Conservation (phyloP, 768 basidiomycete genomes). For the Tulasnella sp. region DNA sequence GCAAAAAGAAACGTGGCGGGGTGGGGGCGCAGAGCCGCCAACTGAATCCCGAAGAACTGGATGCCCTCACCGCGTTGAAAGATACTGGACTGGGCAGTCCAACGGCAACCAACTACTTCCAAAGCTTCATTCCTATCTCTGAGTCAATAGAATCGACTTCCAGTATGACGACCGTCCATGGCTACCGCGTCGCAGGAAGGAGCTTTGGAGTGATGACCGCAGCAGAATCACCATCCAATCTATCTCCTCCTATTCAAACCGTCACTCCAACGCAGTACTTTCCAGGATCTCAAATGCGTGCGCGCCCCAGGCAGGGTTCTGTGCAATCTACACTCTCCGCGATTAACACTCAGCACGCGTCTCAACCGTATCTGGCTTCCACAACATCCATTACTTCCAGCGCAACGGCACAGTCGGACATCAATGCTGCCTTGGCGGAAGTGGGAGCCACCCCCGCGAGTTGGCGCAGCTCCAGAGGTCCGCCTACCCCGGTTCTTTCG, state of each 20-base stretch:
- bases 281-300: neutral
- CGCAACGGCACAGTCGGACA: neutral
- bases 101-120: constrained; percentile 4
- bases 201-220: constrained; percentile 13
- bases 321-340: constrained; percentile 25
- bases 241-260: constrained; percentile 19
- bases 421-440: neutral
- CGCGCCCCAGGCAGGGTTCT: constrained; percentile 25
- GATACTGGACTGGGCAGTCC: constrained; percentile 12
- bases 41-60: constrained; percentile 23
- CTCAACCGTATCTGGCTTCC: constrained; percentile 23
- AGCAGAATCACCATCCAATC: neutral
- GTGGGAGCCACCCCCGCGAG: constrained; percentile 1
- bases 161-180: constrained; percentile 21
- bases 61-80: constrained; percentile 19
- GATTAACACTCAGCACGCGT: constrained; percentile 16
- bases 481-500: neutral
- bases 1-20: constrained; percentile 15
- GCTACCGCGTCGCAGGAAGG: constrained; percentile 17
- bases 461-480: constrained; percentile 4
- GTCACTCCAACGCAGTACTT: constrained; percentile 27
- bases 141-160: constrained; percentile 23
- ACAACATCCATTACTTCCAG: constrained; percentile 20
- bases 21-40: neutral
- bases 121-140: neutral